Conservation (phyloP, 2,329 filamentous ascomycete genomes). For the Podosphaera xanthii region DNA sequence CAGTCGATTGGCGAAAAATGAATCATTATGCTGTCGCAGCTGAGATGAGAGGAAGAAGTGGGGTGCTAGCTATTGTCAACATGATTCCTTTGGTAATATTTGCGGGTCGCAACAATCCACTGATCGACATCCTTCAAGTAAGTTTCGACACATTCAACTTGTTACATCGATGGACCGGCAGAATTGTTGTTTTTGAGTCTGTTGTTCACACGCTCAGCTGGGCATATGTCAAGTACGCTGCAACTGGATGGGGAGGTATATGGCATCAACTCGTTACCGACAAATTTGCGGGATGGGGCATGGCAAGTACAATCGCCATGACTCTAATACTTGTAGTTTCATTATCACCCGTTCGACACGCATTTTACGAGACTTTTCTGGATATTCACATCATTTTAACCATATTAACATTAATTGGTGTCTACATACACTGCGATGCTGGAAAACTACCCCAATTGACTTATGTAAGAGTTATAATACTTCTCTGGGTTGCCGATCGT, state of each 20-base stretch:
- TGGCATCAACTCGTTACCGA: slow-evolving; percentile 29
- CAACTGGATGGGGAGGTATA: slow-evolving; percentile 38
- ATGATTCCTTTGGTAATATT: slow-evolving; percentile 53
- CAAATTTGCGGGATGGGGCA: slow-evolving; percentile 41
- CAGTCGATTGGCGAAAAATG: slow-evolving; percentile 32
- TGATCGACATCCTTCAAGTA: slow-evolving; percentile 44
- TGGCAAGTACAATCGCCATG: slow-evolving; percentile 37
- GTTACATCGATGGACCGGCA: slow-evolving; percentile 55
- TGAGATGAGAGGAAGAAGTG: slow-evolving; percentile 34
- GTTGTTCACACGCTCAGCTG: slow-evolving; percentile 51
- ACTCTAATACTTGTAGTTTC: slow-evolving; percentile 44
- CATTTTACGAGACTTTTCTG: slow-evolving; percentile 93
- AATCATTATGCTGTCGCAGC: slow-evolving; percentile 38
- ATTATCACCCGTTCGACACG: slow-evolving; percentile 63
- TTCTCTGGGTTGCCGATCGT: slow-evolving; percentile 59
- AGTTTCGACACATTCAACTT: slow-evolving; percentile 65
- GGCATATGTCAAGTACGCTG: slow-evolving; percentile 46
- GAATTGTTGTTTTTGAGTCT: slow-evolving; percentile 47
- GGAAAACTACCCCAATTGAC: slow-evolving; percentile 41
- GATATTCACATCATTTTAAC: slow-evolving; percentile 64
- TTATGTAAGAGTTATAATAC: slow-evolving; percentile 51
- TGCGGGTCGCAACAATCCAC: slow-evolving; percentile 53
- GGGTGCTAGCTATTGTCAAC: slow-evolving; percentile 46
- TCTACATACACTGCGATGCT: slow-evolving; percentile 57
- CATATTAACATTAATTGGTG: slow-evolving; percentile 40